Conservation (phyloP, 192 early-diverging fungal genomes). For the Phlyctochytrium arcticum region DNA sequence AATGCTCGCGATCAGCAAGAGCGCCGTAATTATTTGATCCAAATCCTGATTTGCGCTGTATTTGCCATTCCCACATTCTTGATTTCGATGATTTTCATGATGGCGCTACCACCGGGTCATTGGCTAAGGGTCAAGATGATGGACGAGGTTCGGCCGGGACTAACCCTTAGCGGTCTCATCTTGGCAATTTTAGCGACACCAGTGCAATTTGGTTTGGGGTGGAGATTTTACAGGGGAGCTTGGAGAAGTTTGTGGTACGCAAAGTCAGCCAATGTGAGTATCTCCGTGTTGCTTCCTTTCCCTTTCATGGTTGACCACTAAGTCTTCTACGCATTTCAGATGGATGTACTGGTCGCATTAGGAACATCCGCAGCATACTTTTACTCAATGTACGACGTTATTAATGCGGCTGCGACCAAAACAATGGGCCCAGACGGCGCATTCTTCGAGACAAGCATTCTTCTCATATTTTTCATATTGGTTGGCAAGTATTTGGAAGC, state of each 20-base stretch:
- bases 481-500: constrained; percentile 78
- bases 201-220: constrained; percentile 69
- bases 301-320: no score
- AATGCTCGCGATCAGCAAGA: constrained; percentile 40
- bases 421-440: not conserved
- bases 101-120: constrained; percentile 53
- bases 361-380: constrained; percentile 72
- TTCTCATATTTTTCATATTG: constrained; percentile 76
- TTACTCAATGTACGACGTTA: constrained; percentile 54
- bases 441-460: constrained; percentile 75
- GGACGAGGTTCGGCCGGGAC: constrained; percentile 49
- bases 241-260: constrained; percentile 58
- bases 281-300: not conserved
- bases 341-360: constrained; percentile 75
- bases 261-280: constrained; percentile 54
- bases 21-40: constrained; percentile 30
- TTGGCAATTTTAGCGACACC: constrained; percentile 62
- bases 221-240: constrained; percentile 64
- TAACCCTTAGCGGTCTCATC: constrained; percentile 50
- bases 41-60: constrained; percentile 46
- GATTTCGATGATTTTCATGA: constrained; percentile 69
- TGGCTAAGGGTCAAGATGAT: constrained; percentile 39
- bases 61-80: constrained; percentile 69
- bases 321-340: no score
- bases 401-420: constrained; percentile 17